phyloP scores from a whole-genome alignment of 306 rosid genomes.

The Sicyos baderoa region DNA sequence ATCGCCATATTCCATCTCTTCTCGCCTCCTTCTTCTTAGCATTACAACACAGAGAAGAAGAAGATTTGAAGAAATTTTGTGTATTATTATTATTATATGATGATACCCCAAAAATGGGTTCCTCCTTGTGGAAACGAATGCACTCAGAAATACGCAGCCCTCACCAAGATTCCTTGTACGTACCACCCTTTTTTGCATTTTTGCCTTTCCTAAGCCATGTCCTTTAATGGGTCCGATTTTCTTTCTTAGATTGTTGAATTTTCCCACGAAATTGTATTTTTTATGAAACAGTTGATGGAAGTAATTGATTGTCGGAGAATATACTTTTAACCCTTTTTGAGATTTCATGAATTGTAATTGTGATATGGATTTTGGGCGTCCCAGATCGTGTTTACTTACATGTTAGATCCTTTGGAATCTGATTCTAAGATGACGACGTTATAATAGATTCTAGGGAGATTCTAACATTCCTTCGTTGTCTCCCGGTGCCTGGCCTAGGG shows the following conservation, averaged over 20 bases:
- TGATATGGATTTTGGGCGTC: background rate
- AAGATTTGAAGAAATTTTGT: background rate
- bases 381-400: background rate
- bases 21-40: background rate
- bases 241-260: background rate
- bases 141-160: slow-evolving; percentile 64
- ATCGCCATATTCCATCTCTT: background rate
- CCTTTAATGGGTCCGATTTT: background rate
- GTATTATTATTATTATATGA: slow-evolving; percentile 8
- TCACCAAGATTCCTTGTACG: slow-evolving; percentile 68
- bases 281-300: background rate
- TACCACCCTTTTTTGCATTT: background rate
- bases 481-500: no score
- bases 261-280: background rate
- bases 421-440: background rate
- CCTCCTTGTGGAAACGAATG: slow-evolving; percentile 70
- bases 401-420: slow-evolving; percentile 7
- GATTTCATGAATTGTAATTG: background rate
- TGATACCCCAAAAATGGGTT: slow-evolving; percentile 71
- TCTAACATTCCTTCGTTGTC: no score
- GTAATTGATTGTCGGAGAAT: background rate
- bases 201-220: background rate
- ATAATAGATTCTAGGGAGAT: background rate
- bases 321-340: slow-evolving; percentile 6
- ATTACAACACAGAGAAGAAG: slow-evolving; percentile 13